Base-by-base conservation (phyloP, 306 rosid species). In the Cyamopsis tetragonoloba region DNA sequence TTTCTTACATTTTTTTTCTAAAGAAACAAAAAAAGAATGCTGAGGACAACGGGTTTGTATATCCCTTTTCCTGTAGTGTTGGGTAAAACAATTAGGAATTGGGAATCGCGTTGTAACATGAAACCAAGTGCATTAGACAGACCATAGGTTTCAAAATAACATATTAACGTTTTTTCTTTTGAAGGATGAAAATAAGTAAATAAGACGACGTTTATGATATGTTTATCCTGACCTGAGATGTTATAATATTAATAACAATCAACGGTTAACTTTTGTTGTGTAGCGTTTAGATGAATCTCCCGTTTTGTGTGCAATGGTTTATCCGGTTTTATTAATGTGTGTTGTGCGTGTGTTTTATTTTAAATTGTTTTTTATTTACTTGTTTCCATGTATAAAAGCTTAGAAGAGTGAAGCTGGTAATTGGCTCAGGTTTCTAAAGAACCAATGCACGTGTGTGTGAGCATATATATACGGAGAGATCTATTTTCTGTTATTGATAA, bases 391-490 rank as follows among this genome's bases (percentile, higher is more conserved):
- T n/a, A n/a, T n/a, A n/a, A n/a, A n/a, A n/a, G n/a, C n/a, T n/a
- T n/a, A n/a, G n/a, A n/a, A n/a, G n/a, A n/a, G n/a, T n/a, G n/a
- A n/a, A n/a, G n/a, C n/a, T n/a, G n/a, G n/a, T n/a, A n/a, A n/a
- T 41, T 1, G 71, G 71, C 32, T 44, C 66, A n/a, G 50, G 42
- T 67, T 82, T 63, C 71, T 4, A 59, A 47, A 44, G 24, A 7
- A 66, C 27, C 20, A 65, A 62, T 47, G 81, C 85, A 81, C 78
- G 88, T 79, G 89, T 79, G 77, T 3, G 15, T 27, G 14, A 30
- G 47, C 37, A 23, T n/a, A 12, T 20, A 15, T 53, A 53, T 26
- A 9, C 10, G 20, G 54, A 62, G n/a, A n/a, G n/a, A n/a, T n/a
- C n/a, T n/a, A n/a, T n/a, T n/a, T n/a, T n/a, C n/a, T n/a, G n/a